Base-by-base conservation (phyloP, 225 moss, liverwort and hornwort species). In the Polytrichum commune region DNA sequence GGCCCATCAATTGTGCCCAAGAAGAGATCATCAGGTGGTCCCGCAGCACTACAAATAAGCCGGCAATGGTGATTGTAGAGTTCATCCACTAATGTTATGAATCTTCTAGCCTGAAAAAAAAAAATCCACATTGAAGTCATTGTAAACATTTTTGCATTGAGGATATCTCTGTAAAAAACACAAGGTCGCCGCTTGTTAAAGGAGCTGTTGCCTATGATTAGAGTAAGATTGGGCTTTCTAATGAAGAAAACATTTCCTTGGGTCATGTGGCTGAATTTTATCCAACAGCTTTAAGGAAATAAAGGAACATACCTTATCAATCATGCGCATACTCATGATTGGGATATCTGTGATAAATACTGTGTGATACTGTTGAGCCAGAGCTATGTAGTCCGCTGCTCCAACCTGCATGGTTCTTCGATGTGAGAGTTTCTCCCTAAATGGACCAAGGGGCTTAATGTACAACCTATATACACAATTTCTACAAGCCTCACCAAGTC, bases 21-120 rank as follows among this genome's bases (percentile, higher is more conserved):
- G 74, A 96, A 96, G 35, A 96, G 90, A 73, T 92, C 92, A 62
- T 93, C 93, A 7, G 93, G 83, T 26, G 96, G 85, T 69, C 86
- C 92, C n/a, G 76, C 92, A 55, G 89, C 86, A 28, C 92, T 92
- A 81, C 93, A 96, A 69, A 96, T 75, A 62, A 96, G 88, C n/a
- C 79, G 84, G 76, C 93, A 96, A 74, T 90, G 93, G 65, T 96
- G 89, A 74, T 96, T 96, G 80, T 96, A 93, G 27, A 96, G 92
- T 81, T 96, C 96, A 85, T 96, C 96, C 68, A 96, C 82, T 67
- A 96, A 70, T 24, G 89, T 96, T 54, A 96, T 96, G 70, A 96
- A 96, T 77, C 96, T 87, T 77, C 96, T 85, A 32, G 96, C 96
- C 96, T 96, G 76, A 13, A 46, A 46, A 46, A 46, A 16, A 16